Percentiles rank a stretch among this genome's conserved stretches.
phyloP scores from a whole-genome alignment of 1,284 basidiomycete genomes.

The Cutaneotrichosporon daszewskae region DNA sequence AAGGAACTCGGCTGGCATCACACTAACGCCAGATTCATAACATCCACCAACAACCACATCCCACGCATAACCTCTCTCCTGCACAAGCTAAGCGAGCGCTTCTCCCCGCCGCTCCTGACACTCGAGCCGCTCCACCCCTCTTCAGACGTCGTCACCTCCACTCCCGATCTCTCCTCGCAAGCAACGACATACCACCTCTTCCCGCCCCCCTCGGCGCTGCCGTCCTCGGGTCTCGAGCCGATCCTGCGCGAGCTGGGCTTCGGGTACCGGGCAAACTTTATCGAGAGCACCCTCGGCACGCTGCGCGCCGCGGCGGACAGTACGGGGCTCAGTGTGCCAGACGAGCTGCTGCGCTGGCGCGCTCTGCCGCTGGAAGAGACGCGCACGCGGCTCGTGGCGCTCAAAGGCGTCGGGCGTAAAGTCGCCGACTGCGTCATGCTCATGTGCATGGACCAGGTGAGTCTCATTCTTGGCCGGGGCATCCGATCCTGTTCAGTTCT shows the following conservation, averaged over 20 bases:
- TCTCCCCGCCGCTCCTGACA: conserved; percentile 57
- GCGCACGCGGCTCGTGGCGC: conserved; percentile 66
- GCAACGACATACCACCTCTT: conserved; percentile 68
- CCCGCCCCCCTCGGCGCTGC: conserved; percentile 67
- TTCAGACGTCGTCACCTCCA: too few relatives aligned
- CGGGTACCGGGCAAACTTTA: conserved; percentile 89
- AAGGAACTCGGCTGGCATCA: too few relatives aligned
- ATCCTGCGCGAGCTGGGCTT: conserved; percentile 79
- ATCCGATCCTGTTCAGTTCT: background rate
- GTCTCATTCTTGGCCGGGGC: too few relatives aligned
- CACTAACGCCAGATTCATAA: conserved; percentile 70
- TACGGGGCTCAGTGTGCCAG: conserved; percentile 13
- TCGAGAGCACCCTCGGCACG: conserved; percentile 75
- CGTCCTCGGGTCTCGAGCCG: conserved; percentile 55
- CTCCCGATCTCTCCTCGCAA: conserved; percentile 16
- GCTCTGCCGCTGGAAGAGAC: conserved; percentile 16
- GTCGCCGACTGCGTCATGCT: conserved; percentile 91
- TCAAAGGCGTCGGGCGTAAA: conserved; percentile 90
- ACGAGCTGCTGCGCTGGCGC: conserved; percentile 24
- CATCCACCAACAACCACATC: conserved; percentile 97
- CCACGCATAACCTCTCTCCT: conserved; percentile 85
- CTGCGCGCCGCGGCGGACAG: conserved; percentile 45
- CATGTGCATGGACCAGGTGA: conserved; percentile 89
- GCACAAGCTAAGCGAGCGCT: conserved; percentile 59
- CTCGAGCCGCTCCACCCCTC: too few relatives aligned